Evolutionary conservation across 257 asterid species (phyloP), one percentile per base, ranked within the genome.

Genomic region (Anisodus acutangulus): DNA sequence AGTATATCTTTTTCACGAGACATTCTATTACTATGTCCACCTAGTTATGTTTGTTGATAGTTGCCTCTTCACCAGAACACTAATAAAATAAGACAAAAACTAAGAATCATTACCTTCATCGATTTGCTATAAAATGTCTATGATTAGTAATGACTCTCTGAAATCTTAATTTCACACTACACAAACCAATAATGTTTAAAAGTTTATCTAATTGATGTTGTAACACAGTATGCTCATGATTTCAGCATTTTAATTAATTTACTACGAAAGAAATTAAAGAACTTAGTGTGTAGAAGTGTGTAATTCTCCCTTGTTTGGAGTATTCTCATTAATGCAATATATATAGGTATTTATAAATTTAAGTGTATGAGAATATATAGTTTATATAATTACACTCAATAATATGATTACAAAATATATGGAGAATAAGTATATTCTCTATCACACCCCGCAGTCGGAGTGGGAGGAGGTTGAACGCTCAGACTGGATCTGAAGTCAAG

Each of bases 261-360:
- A 53, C 59, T 87, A 31, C 3, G 22, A 43, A 17, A 66, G 60
- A 87, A 8, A 69, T 69, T 69, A 69, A 70, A 84, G 81, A 74
- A 84, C 87, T 84, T 84, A 82, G 89, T 87, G 39, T 79, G 57
- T 39, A 79, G 82, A 84, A 84, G 47, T 83, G 80, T 76, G 74
- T 31, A 31, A 31, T 31, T 78, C 35, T 31, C 2, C 35, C 35
- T 31, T 31, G 35, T 31, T 1, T 31, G 2, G 35, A 31, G 2
- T 31, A 31, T 31, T 31, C 35, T 31, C 35, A 31, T 31, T 31
- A 31, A 31, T 31, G 35, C 35, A 31, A 31, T 31, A 31, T 31
- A 31, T 31, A 31, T 31, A 31, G 2, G 2, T 31, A 31, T 31
- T 31, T 31, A 31, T 31, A 31, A 31, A 31, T 1, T 31, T 31